phyloP scores from a whole-genome alignment of 1,284 basidiomycete species.

The Fomitopsis betulina region DNA sequence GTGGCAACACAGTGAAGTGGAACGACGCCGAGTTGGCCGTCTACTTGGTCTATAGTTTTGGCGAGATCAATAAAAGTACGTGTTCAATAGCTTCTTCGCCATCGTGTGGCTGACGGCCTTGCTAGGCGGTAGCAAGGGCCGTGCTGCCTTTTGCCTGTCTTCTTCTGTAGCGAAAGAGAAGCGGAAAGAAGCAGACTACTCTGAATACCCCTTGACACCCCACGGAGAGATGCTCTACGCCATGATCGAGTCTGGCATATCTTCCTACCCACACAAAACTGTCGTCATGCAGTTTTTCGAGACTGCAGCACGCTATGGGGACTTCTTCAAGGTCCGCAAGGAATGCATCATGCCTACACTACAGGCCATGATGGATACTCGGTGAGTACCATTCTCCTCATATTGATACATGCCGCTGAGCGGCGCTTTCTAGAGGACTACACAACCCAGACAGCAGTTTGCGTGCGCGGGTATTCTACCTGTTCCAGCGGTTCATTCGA shows the following conservation, averaged over 20 bases:
- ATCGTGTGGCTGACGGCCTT: neutral
- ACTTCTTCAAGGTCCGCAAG: slow-evolving; percentile 93
- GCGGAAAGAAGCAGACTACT: slow-evolving; percentile 71
- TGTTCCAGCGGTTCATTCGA: slow-evolving; percentile 92
- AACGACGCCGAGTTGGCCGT: slow-evolving; percentile 92
- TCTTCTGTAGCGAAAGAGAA: slow-evolving; percentile 63
- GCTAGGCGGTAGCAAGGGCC: slow-evolving; percentile 67
- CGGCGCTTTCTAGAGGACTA: slow-evolving; percentile 63
- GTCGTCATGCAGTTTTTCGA: slow-evolving; percentile 97
- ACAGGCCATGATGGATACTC: slow-evolving; percentile 82
- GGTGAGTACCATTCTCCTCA: slow-evolving; percentile 41
- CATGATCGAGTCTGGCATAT: slow-evolving; percentile 81
- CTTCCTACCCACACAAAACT: slow-evolving; percentile 79
- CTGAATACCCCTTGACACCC: slow-evolving; percentile 81
- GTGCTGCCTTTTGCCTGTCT: slow-evolving; percentile 69
- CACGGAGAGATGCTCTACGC: slow-evolving; percentile 89
- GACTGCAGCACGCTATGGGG: slow-evolving; percentile 85
- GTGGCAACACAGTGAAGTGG: slow-evolving; percentile 73
- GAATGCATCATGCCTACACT: slow-evolving; percentile 84
- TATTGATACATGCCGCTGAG: slow-evolving; percentile 3
- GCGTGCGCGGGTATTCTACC: slow-evolving; percentile 84
- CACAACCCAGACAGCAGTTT: slow-evolving; percentile 75
- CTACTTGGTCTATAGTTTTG: slow-evolving; percentile 91
- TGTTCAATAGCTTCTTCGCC: neutral
- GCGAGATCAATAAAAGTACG: slow-evolving; percentile 84